A percentile compares a stretch with the other conserved stretches of the same genome.
phyloP scores from a whole-genome alignment of 2,329 filamentous ascomycete genomes.

The Verticillium dahliae region DNA sequence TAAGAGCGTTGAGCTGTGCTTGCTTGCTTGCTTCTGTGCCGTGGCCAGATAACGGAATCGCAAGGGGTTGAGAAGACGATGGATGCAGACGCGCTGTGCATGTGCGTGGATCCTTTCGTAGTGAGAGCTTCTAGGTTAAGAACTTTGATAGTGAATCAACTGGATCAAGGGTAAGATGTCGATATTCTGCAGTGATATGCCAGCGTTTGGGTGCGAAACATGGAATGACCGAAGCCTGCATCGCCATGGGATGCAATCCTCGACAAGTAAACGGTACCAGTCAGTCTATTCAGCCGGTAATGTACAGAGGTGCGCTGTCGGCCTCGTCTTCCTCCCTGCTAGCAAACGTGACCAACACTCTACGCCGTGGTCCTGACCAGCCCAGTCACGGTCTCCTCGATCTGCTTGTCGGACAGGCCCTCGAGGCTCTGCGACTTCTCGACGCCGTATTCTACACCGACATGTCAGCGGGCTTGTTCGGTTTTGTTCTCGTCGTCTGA shows the following conservation, averaged over 20 bases:
- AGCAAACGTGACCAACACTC: background rate
- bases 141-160: background rate
- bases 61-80: too few relatives aligned
- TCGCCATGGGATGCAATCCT: too few relatives aligned
- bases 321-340: background rate
- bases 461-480: background rate
- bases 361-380: constrained; percentile 37
- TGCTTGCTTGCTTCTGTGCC: too few relatives aligned
- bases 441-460: constrained; percentile 41
- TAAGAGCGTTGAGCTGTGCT: too few relatives aligned
- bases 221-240: too few relatives aligned
- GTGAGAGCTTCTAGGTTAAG: background rate
- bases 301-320: background rate
- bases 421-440: constrained; percentile 53
- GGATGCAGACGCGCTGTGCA: too few relatives aligned
- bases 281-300: constrained; percentile 1
- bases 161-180: background rate
- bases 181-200: background rate
- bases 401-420: constrained; percentile 54
- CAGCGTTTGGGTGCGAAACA: background rate
- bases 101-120: too few relatives aligned
- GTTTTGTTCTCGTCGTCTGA: background rate
- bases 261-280: background rate
- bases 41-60: too few relatives aligned
- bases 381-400: constrained; percentile 50